These are phyloP conservation scores for Colletotrichum musae DNA, from an alignment of 2,329 filamentous ascomycete genomes.

Conservation along the genomic window DNA sequence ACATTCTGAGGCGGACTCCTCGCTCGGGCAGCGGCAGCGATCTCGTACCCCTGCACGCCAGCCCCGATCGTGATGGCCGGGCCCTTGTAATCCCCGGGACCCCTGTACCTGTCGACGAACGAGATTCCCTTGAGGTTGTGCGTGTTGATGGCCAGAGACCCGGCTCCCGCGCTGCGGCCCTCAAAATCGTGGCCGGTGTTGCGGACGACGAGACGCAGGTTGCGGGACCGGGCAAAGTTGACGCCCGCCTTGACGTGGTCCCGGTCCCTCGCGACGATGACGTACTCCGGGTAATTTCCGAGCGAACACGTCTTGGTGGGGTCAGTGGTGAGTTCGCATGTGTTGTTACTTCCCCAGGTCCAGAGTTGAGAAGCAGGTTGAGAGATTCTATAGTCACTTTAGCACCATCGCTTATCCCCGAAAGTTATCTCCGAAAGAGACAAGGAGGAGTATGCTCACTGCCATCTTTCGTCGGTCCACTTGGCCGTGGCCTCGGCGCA, in stretches of 20 bases:
- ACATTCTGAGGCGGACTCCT: constrained; percentile 58
- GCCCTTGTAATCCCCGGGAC: constrained; percentile 60
- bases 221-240: constrained; percentile 51
- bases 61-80: constrained; percentile 68
- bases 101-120: constrained; percentile 54
- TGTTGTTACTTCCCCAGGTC: constrained; percentile 61
- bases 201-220: constrained; percentile 67
- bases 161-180: constrained; percentile 74
- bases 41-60: constrained; percentile 64
- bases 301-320: constrained; percentile 53
- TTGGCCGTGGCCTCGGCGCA: constrained; percentile 51
- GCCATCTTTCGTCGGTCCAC: constrained; percentile 54
- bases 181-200: constrained; percentile 72
- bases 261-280: constrained; percentile 44
- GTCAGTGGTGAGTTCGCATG: constrained; percentile 53
- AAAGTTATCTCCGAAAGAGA: not conserved
- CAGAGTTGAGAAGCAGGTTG: constrained; percentile 51
- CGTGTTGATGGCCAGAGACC: constrained; percentile 70
- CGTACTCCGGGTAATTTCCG: constrained; percentile 56
- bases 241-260: constrained; percentile 50
- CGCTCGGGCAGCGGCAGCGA: constrained; percentile 57
- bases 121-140: constrained; percentile 65
- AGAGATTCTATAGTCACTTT: constrained; percentile 44
- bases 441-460: constrained; percentile 47
- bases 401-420: not conserved